phyloP scores from a whole-genome alignment of 2,329 filamentous ascomycete species.

The Septoria linicola region DNA sequence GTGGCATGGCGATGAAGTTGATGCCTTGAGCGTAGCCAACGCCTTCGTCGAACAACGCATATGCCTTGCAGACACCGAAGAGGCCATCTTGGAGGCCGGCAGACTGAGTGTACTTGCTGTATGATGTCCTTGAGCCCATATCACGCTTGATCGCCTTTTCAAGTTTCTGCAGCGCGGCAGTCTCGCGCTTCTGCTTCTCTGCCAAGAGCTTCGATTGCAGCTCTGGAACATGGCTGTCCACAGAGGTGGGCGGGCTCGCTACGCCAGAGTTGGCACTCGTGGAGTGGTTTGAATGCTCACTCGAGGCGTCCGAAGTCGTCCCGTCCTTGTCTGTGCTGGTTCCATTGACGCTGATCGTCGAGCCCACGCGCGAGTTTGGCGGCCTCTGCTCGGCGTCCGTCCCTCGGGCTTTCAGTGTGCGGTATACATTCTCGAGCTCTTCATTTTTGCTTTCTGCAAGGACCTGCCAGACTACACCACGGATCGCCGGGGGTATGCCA shows the following conservation, averaged over 20 bases:
- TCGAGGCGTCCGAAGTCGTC: constrained; percentile 76
- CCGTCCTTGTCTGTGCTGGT: constrained; percentile 60
- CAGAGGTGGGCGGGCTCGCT: constrained; percentile 37
- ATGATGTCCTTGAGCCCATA: constrained; percentile 88
- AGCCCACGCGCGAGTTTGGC: constrained; percentile 23
- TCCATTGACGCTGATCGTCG: constrained; percentile 51
- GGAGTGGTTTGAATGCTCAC: constrained; percentile 75
- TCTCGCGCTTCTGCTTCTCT: constrained; percentile 75
- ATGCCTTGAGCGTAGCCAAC: constrained; percentile 98
- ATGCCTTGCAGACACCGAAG: constrained; percentile 95
- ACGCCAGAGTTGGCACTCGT: constrained; percentile 54
- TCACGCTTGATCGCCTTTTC: constrained; percentile 92
- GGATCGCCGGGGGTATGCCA: constrained; percentile 90
- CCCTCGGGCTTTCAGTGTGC: constrained; percentile 73
- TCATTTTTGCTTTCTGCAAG: constrained; percentile 92
- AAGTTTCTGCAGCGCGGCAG: constrained; percentile 70
- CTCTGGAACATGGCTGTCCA: constrained; percentile 47
- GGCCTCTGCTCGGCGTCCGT: constrained; percentile 66
- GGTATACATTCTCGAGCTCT: constrained; percentile 83
- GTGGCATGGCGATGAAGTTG: constrained; percentile 96
- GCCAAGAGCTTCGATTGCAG: constrained; percentile 62
- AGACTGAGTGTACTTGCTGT: constrained; percentile 90
- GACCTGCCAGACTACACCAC: constrained; percentile 99
- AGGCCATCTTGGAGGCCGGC: constrained; percentile 89
- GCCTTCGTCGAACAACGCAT: constrained; percentile 88